Evolutionary conservation across 1,284 basidiomycete genomes (phyloP).

Genomic region (Cryptococcus amylolentus): DNA sequence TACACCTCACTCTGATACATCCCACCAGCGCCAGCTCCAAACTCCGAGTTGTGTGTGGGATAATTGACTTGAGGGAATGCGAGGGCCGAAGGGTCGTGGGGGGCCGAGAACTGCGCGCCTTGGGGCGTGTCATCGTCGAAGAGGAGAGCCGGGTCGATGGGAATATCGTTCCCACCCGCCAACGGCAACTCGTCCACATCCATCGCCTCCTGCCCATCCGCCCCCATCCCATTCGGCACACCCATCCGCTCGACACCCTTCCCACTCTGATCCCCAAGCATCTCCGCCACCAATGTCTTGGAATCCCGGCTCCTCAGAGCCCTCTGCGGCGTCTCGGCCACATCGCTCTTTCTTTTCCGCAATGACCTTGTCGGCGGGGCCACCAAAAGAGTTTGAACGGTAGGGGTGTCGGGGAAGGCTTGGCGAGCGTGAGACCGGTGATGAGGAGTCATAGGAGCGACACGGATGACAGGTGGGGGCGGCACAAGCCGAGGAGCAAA

Average conservation of each 20-base stretch:
- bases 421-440: constrained; percentile 8
- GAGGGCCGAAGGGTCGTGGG: background rate
- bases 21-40: background rate
- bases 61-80: background rate
- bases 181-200: background rate
- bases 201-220: constrained; percentile 3
- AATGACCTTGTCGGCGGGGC: constrained; percentile 22
- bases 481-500: background rate
- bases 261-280: background rate
- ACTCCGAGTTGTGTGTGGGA: background rate
- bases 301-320: background rate
- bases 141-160: background rate
- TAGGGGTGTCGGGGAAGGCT: constrained; percentile 38
- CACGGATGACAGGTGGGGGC: background rate
- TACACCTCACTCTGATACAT: background rate
- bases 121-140: background rate
- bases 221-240: background rate
- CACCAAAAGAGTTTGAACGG: constrained; percentile 27
- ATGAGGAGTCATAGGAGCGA: background rate
- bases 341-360: constrained; percentile 21
- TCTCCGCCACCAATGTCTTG: background rate
- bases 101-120: background rate
- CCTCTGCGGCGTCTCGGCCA: constrained; percentile 4
- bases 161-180: background rate
- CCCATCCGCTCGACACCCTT: background rate